Conservation (phyloP, 805 yeast genomes). For the Priceomyces fermenticarens region DNA sequence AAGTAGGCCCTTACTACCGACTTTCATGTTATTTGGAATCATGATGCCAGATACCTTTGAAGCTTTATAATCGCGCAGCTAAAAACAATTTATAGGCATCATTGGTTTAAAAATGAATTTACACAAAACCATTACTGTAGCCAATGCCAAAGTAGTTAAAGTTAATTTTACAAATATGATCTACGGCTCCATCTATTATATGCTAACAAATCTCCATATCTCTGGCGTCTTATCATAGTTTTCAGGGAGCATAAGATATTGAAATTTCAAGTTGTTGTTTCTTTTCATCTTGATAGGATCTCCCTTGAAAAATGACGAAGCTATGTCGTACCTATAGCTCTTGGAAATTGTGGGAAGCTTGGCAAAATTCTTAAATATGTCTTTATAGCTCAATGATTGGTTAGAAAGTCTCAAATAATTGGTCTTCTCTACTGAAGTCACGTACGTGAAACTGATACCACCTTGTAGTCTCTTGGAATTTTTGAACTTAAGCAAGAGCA, state of each 20-base stretch:
- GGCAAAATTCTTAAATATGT: conserved; percentile 32
- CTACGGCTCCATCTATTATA: too few species aligned
- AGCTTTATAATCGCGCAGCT: too few species aligned
- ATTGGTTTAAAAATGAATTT: too few species aligned
- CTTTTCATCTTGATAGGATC: conserved; percentile 21
- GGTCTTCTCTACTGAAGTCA: conserved; percentile 11
- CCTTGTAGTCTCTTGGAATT: conserved; percentile 66
- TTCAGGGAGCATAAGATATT: conserved; percentile 36
- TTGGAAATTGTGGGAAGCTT: conserved; percentile 27
- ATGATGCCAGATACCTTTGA: too few species aligned
- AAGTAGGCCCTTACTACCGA: not conserved
- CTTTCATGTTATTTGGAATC: not conserved
- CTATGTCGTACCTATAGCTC: conserved; percentile 22
- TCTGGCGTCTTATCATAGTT: conserved; percentile 23
- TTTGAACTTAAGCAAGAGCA: conserved; percentile 71
- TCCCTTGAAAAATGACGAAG: conserved; percentile 25
- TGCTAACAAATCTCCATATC: conserved; percentile 19
- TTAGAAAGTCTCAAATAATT: conserved; percentile 31
- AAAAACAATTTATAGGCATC: too few species aligned
- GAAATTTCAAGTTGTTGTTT: conserved; percentile 23
- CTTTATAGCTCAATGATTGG: conserved; percentile 34
- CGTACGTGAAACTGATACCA: conserved; percentile 39
- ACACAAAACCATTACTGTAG: too few species aligned
- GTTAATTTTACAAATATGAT: too few species aligned
- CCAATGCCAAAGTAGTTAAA: too few species aligned